These are phyloP conservation scores for Magnaporthiopsis poae DNA, from an alignment of 2,329 filamentous ascomycete genomes.

Conservation along the genomic window DNA sequence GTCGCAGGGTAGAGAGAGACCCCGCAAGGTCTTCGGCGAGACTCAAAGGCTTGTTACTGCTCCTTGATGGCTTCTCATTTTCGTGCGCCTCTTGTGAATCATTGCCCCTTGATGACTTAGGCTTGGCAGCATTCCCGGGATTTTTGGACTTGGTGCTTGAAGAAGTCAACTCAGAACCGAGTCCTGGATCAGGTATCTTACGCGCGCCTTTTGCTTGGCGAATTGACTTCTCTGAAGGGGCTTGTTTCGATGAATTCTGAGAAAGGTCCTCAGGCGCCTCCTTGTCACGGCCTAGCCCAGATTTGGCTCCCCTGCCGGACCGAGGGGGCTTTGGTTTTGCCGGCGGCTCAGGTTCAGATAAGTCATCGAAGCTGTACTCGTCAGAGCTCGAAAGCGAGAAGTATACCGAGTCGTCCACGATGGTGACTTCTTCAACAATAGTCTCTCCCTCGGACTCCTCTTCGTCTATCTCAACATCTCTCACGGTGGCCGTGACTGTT, in stretches of 20 bases:
- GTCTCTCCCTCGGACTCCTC: constrained; percentile 68
- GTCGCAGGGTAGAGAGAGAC: not conserved
- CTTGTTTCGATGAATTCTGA: not conserved
- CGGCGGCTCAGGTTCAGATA: constrained; percentile 10
- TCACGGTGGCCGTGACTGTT: constrained; percentile 2
- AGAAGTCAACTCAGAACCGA: not conserved
- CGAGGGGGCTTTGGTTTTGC: not conserved
- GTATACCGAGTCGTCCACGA: constrained; percentile 11
- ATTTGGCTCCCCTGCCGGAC: not conserved
- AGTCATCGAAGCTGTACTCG: constrained; percentile 11
- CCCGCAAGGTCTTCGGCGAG: not conserved
- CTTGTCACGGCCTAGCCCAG: too few relatives aligned
- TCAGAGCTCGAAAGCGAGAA: constrained; percentile 11
- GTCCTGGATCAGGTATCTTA: not conserved
- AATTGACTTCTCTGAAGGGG: not conserved
- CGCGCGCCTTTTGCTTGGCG: not conserved
- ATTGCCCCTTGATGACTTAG: not conserved
- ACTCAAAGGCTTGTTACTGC: not conserved
- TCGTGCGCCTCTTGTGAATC: not conserved
- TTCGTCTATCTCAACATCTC: constrained; percentile 39
- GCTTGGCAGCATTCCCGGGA: not conserved
- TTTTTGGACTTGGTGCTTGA: not conserved
- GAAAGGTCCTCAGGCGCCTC: too few relatives aligned
- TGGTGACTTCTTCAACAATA: constrained; percentile 15
- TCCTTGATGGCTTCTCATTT: not conserved